A percentile compares a stretch with the other conserved stretches of the same genome.
phyloP scores from a whole-genome alignment of 2,329 filamentous ascomycete genomes.

The Trichophyton benhamiae region DNA sequence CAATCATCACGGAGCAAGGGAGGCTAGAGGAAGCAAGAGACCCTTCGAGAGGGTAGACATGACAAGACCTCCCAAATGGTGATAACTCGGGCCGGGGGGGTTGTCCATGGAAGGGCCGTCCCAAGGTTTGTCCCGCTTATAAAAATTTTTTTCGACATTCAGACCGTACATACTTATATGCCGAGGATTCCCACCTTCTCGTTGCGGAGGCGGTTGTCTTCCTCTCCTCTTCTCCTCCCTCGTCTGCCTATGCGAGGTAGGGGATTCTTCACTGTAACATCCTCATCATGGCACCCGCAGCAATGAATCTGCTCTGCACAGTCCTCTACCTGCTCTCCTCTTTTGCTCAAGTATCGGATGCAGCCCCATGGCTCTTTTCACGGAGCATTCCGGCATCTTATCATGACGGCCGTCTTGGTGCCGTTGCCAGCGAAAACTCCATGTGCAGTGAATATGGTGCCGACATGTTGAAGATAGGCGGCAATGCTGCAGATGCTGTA shows the following conservation, averaged over 20 bases:
- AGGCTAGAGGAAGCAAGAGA: not conserved
- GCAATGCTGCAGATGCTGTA: slow-evolving; percentile 63
- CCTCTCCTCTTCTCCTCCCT: not conserved
- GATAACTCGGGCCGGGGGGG: no score
- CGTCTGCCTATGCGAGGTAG: not conserved
- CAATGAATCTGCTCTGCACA: slow-evolving; percentile 7
- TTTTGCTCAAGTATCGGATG: slow-evolving; percentile 7
- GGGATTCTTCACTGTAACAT: not conserved
- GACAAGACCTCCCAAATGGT: not conserved
- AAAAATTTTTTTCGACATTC: not conserved
- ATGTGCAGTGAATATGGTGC: slow-evolving; percentile 59
- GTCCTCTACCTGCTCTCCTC: slow-evolving; percentile 12
- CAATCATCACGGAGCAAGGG: not conserved
- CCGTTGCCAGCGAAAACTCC: slow-evolving; percentile 56
- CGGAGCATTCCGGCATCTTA: not conserved
- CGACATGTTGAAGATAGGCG: slow-evolving; percentile 48
- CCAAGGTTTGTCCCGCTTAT: not conserved
- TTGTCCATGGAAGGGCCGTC: not conserved
- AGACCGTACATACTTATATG: not conserved
- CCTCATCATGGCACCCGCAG: slow-evolving; percentile 10
- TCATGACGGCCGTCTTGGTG: slow-evolving; percentile 34
- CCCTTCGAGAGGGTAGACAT: not conserved
- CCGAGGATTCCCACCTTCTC: not conserved
- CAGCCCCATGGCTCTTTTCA: not conserved
- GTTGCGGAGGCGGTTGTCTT: not conserved